Evolutionary conservation across 768 basidiomycete genomes (phyloP), one percentile per base, ranked within the genome.

Genomic region (Gelatoporia subvermispora): DNA sequence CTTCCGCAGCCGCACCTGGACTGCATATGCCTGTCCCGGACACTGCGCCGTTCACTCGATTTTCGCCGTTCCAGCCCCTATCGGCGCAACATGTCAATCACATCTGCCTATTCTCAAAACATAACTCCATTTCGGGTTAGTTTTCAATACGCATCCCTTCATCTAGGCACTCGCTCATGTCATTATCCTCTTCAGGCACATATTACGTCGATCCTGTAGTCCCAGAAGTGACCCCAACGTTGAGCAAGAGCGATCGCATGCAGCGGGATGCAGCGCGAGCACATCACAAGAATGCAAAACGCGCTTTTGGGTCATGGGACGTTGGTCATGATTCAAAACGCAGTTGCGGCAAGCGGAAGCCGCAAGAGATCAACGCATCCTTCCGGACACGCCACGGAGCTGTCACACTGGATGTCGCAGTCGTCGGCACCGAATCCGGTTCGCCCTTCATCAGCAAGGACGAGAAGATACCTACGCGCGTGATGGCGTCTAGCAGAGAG

Each of bases 361-460:
- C 15, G 47, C 39, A 49, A 20, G 53, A 61, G 3, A 44, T 56
- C 28, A 55, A 61, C 44, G 62, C 62, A 0, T 44, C 54, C 1
- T 60, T 63, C 52, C 42, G 53, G 21, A 63, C 62, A 0, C 54
- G 56, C 8, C 58, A 61, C 44, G 57, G 62, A 15, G 35, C 42
- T 25, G 51, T 63, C 39, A 54, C 31, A 37, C 54, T 63, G 15
- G 53, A 63, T 31, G 18, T 63, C 15, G 60, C 60, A 7, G 54
- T 57, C 11, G 56, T 50, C n/a, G 50, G 50, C 23, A 31, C 51
- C 8, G 38, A 11, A 15, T 13, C 47, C 47, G 16, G 13, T 5
- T 16, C 28, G 13, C 13, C 28, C 28, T 13, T 13, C 28, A 31
- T 31, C 28, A 7, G 28, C 28, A 31, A 31, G 28, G 13, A 5